These are phyloP conservation scores for Monosporascus sp. DNA, from an alignment of 2,329 filamentous ascomycete species.

Conservation along the genomic window DNA sequence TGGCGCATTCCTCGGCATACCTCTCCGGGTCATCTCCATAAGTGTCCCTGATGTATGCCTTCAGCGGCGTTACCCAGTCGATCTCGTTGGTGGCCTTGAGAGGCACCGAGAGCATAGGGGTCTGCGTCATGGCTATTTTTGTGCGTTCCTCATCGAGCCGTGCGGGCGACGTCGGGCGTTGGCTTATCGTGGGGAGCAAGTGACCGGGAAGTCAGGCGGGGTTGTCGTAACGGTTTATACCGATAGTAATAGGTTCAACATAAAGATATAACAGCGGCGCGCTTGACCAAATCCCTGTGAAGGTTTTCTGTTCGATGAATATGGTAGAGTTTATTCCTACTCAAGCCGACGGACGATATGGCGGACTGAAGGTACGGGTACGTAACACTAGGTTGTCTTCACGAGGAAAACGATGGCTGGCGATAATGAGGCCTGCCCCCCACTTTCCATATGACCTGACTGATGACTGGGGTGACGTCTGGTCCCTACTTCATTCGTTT, in stretches of 20 bases:
- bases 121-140: slow-evolving; percentile 60
- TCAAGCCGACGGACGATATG: not conserved
- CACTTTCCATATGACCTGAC: not conserved
- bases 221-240: not conserved
- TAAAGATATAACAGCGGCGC: not conserved
- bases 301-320: too few relatives aligned
- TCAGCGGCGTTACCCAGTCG: slow-evolving; percentile 91
- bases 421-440: not conserved
- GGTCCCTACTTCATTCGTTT: not conserved
- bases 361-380: not conserved
- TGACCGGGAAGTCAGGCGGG: not conserved
- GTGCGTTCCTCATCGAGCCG: slow-evolving; percentile 7
- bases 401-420: too few relatives aligned
- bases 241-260: not conserved
- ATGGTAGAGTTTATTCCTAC: too few relatives aligned
- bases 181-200: not conserved
- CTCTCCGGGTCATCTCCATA: slow-evolving; percentile 96
- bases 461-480: not conserved
- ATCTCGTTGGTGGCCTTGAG: slow-evolving; percentile 95
- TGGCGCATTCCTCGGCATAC: slow-evolving; percentile 91
- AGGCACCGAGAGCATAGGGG: slow-evolving; percentile 92
- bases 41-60: slow-evolving; percentile 85
- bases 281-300: not conserved
- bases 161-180: not conserved
- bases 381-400: not conserved